phyloP scores from a whole-genome alignment of 805 yeast genomes.

The Henningerozyma blattae region DNA sequence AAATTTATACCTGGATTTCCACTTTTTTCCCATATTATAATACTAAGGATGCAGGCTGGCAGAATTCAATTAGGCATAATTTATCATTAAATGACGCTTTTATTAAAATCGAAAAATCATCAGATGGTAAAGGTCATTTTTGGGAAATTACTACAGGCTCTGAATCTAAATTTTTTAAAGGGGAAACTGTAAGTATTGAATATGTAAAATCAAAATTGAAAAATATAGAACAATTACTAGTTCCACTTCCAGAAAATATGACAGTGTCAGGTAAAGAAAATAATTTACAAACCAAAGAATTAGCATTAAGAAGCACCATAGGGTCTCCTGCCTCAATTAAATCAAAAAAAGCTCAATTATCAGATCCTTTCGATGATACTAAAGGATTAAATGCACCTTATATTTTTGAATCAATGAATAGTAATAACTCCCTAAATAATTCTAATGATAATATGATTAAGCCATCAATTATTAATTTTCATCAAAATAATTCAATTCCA shows the following conservation, averaged over 20 bases:
- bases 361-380: conserved; percentile 10
- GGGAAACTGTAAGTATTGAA: conserved; percentile 8
- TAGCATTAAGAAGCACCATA: conserved; percentile 1
- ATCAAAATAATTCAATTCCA: too few relatives aligned
- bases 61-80: conserved; percentile 90
- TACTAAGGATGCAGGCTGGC: conserved; percentile 86
- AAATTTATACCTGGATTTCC: conserved; percentile 86
- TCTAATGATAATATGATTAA: too few relatives aligned
- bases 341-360: neutral
- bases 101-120: conserved; percentile 73
- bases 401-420: neutral
- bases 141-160: conserved; percentile 81
- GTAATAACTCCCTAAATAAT: too few relatives aligned
- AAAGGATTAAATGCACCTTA: conserved; percentile 12
- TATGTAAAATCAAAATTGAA: conserved; percentile 8
- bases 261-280: too few relatives aligned
- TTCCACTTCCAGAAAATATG: neutral
- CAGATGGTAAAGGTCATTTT: conserved; percentile 71
- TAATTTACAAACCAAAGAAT: conserved; percentile 3
- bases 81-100: conserved; percentile 89
- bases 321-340: conserved; percentile 1
- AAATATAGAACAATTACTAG: conserved; percentile 4
- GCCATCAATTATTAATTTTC: too few relatives aligned
- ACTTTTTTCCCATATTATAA: conserved; percentile 71
- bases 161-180: conserved; percentile 66